These are phyloP conservation scores for Henckelia pumila DNA, from an alignment of 257 asterid genomes.

Conservation along the genomic window DNA sequence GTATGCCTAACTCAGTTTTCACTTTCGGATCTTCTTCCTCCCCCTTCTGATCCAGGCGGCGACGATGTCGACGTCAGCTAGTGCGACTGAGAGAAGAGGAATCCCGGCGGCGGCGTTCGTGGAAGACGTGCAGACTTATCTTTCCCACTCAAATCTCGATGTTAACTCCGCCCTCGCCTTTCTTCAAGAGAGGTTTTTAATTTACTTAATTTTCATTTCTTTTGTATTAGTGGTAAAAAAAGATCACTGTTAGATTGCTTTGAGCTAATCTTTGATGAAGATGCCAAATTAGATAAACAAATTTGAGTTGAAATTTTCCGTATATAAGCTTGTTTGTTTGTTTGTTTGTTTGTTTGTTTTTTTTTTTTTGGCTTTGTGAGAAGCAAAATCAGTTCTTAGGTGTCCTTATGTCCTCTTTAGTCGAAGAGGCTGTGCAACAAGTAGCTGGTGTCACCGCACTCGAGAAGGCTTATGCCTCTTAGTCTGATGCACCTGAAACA, in stretches of 20 bases:
- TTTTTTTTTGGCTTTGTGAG: no score
- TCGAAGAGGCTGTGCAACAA: no score
- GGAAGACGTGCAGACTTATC: constrained; percentile 82
- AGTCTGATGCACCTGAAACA: no score
- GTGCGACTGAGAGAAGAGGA: constrained; percentile 69
- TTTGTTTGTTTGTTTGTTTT: no score
- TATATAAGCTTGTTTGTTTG: no score
- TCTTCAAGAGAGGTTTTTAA: constrained; percentile 79
- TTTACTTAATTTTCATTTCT: background rate
- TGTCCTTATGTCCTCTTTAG: no score
- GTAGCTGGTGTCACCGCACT: no score
- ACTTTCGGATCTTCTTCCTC: background rate
- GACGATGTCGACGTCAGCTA: constrained; percentile 45
- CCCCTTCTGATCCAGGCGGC: constrained; percentile 25
- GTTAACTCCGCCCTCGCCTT: constrained; percentile 83
- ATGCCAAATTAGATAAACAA: no score
- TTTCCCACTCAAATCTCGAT: constrained; percentile 64
- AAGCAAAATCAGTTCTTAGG: no score
- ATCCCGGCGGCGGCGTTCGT: constrained; percentile 90
- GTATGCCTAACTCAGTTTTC: background rate
- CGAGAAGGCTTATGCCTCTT: no score
- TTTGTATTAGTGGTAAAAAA: background rate
- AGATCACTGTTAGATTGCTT: background rate
- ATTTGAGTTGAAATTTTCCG: background rate
- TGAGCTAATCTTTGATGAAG: no score